These are phyloP conservation scores for Cyberlindnera euphorbiiphila DNA, from an alignment of 805 yeast genomes.

Conservation along the genomic window DNA sequence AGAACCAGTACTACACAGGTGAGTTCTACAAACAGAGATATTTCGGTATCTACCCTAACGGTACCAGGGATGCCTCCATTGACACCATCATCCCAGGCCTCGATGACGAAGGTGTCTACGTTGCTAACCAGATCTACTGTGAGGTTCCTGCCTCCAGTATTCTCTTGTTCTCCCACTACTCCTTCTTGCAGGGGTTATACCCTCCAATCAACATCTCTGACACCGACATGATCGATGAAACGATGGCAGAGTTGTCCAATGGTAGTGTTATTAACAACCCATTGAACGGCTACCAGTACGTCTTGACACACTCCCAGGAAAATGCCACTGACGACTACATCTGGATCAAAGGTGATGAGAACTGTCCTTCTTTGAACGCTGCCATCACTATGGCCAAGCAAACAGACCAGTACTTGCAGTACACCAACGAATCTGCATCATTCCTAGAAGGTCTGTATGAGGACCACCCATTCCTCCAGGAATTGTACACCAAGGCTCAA, in stretches of 20 bases:
- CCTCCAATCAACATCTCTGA: slow-evolving; percentile 36
- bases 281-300: slow-evolving; percentile 44
- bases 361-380: slow-evolving; percentile 37
- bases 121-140: slow-evolving; percentile 35
- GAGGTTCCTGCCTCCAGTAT: slow-evolving; percentile 34
- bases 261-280: slow-evolving; percentile 39
- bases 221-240: slow-evolving; percentile 19
- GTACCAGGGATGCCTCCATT: slow-evolving; percentile 24
- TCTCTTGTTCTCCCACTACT: slow-evolving; percentile 37
- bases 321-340: slow-evolving; percentile 35
- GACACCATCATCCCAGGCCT: slow-evolving; percentile 31
- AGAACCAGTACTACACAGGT: slow-evolving; percentile 36
- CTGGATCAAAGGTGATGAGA: slow-evolving; percentile 39
- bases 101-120: slow-evolving; percentile 34
- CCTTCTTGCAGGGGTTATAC: slow-evolving; percentile 46
- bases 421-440: slow-evolving; percentile 32
- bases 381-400: slow-evolving; percentile 32
- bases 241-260: slow-evolving; percentile 35
- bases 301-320: slow-evolving; percentile 35
- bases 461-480: slow-evolving; percentile 26
- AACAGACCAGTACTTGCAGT: slow-evolving; percentile 30
- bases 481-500: slow-evolving; percentile 24
- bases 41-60: slow-evolving; percentile 32
- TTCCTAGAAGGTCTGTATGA: slow-evolving; percentile 36
- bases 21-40: slow-evolving; percentile 40